Evolutionary conservation across 805 yeast species (phyloP).

Genomic region (Myxozyma udenii): DNA sequence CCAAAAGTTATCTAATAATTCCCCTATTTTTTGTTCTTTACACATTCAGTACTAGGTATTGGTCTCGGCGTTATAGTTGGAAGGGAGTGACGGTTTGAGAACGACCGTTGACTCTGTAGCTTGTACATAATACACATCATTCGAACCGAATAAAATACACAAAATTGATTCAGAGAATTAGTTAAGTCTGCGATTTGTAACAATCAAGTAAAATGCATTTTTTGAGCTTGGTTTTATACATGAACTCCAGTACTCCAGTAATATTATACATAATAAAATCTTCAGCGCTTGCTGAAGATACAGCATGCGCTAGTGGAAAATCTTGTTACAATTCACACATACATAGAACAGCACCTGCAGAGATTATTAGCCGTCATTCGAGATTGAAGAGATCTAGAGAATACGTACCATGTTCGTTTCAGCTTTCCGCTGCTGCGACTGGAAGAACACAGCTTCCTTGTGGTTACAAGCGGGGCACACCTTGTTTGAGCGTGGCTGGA

Average conservation of each 20-base stretch:
- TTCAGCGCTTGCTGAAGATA: too few species aligned
- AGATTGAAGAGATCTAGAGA: not conserved
- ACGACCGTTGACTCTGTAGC: too few species aligned
- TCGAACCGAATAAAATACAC: too few species aligned
- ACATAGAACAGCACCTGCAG: constrained; percentile 69
- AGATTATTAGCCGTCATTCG: not conserved
- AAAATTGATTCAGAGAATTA: too few species aligned
- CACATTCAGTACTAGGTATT: not conserved
- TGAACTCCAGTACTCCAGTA: too few species aligned
- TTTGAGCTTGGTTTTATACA: too few species aligned
- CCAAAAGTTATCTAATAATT: constrained; percentile 50
- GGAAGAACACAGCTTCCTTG: constrained; percentile 92
- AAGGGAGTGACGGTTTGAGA: too few species aligned
- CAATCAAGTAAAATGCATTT: too few species aligned
- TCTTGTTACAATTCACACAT: constrained; percentile 80
- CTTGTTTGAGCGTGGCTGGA: constrained; percentile 84
- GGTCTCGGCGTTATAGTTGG: not conserved
- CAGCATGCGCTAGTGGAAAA: constrained; percentile 41
- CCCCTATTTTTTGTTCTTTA: not conserved
- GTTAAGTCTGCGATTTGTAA: too few species aligned
- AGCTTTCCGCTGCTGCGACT: constrained; percentile 88
- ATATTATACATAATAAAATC: too few species aligned
- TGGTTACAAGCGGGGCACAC: constrained; percentile 88
- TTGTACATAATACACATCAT: too few species aligned
- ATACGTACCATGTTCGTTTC: constrained; percentile 77